Conservation (phyloP, 441 rosid species). For the Populus hybrid region DNA sequence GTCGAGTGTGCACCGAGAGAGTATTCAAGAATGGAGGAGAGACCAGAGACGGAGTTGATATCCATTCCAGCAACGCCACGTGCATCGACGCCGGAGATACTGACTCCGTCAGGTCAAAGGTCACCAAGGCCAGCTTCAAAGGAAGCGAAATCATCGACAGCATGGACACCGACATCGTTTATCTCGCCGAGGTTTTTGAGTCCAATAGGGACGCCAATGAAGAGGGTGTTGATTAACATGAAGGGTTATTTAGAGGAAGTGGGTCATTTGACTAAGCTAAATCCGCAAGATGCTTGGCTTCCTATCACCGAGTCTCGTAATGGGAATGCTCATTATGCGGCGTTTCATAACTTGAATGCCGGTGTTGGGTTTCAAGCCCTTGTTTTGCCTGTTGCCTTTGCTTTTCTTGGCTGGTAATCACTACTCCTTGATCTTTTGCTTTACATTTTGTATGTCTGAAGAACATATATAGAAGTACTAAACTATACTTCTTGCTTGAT, state of each 20-base stretch:
- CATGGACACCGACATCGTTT: slow-evolving; percentile 96
- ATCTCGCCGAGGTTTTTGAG: slow-evolving; percentile 92
- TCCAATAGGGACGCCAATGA: slow-evolving; percentile 96
- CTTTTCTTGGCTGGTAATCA: slow-evolving; percentile 88
- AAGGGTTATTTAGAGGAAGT: slow-evolving; percentile 90
- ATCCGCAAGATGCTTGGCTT: slow-evolving; percentile 98
- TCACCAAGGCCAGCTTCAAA: slow-evolving; percentile 70
- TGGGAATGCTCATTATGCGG: slow-evolving; percentile 95
- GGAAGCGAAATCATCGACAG: slow-evolving; percentile 69
- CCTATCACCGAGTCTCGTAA: slow-evolving; percentile 94
- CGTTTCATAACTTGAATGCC: slow-evolving; percentile 92
- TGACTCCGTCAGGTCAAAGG: slow-evolving; percentile 93
- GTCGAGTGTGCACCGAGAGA: background rate
- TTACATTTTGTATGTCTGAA: background rate
- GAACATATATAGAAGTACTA: background rate
- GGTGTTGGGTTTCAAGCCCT: slow-evolving; percentile 97
- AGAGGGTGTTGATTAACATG: slow-evolving; percentile 88
- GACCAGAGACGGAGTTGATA: slow-evolving; percentile 93
- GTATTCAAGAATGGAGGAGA: slow-evolving; percentile 61
- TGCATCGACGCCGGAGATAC: slow-evolving; percentile 89
- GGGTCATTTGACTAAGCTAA: slow-evolving; percentile 91
- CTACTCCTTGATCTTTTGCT: background rate
- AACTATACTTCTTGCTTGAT: background rate
- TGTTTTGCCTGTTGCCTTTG: slow-evolving; percentile 85
- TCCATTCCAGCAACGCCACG: slow-evolving; percentile 98